Percentiles rank a stretch among this genome's conserved stretches.
phyloP scores from a whole-genome alignment of 352 stramenopile species.

The Phytophthora colocasiae region DNA sequence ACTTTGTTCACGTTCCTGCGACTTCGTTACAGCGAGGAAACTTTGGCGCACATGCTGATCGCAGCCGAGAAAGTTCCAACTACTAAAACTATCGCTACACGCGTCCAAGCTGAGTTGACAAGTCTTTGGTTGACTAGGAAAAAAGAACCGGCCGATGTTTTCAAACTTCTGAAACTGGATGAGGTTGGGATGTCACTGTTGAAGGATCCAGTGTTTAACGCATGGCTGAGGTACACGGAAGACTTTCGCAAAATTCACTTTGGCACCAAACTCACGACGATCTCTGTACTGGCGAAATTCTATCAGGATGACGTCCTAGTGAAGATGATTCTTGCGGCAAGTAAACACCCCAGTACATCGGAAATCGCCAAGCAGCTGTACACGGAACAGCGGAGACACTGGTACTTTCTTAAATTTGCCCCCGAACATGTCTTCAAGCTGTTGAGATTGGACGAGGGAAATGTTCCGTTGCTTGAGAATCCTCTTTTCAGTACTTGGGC shows the following conservation, averaged over 20 bases:
- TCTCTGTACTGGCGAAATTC: constrained; percentile 1
- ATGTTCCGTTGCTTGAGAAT: constrained; percentile 7
- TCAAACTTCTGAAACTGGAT: constrained; percentile 17
- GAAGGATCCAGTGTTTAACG: constrained; percentile 1
- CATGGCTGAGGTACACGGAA: constrained; percentile 23
- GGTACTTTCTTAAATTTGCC: neutral
- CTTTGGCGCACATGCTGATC: constrained; percentile 10
- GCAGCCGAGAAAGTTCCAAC: constrained; percentile 3
- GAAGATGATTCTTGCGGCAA: constrained; percentile 9
- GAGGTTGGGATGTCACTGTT: constrained; percentile 1
- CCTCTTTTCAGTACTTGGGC: constrained; percentile 4
- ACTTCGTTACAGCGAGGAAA: neutral
- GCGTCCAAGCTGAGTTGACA: constrained; percentile 16
- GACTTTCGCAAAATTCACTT: constrained; percentile 11
- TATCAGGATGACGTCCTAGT: constrained; percentile 7
- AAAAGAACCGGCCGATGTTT: constrained; percentile 6
- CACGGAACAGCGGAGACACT: neutral
- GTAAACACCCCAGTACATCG: neutral
- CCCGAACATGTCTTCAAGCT: constrained; percentile 1
- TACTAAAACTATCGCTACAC: constrained; percentile 6
- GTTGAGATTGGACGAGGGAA: constrained; percentile 5
- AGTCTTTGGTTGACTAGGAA: neutral
- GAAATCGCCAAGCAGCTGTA: constrained; percentile 2
- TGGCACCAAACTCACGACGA: constrained; percentile 9
- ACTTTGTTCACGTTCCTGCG: constrained; percentile 10